phyloP scores from a whole-genome alignment of 2,329 filamentous ascomycete genomes.

The Penicillium sp. region DNA sequence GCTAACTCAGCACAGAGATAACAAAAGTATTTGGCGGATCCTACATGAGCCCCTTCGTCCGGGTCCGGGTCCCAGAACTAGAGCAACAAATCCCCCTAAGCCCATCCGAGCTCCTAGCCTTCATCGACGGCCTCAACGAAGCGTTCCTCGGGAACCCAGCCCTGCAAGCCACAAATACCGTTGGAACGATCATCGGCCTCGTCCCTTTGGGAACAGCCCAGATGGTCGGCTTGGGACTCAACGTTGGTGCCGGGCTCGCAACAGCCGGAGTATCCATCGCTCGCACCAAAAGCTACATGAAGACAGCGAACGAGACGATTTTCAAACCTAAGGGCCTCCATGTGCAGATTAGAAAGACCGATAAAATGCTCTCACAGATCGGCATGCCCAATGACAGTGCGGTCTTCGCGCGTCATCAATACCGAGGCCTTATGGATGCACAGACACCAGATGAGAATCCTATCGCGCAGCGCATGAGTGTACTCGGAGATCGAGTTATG shows the following conservation, averaged over 20 bases:
- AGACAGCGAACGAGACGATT: conserved; percentile 6
- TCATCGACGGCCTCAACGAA: conserved; percentile 8
- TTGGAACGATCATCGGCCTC: conserved; percentile 1
- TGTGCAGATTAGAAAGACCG: conserved; percentile 3
- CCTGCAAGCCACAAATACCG: neutral
- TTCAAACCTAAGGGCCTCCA: neutral
- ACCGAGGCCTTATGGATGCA: neutral
- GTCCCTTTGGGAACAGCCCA: conserved; percentile 19
- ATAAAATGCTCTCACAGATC: conserved; percentile 3
- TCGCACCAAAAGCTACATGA: conserved; percentile 30
- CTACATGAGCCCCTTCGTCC: conserved; percentile 16
- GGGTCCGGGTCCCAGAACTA: conserved; percentile 10
- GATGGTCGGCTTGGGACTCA: conserved; percentile 18
- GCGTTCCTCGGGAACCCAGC: conserved; percentile 6
- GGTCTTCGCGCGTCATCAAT: neutral
- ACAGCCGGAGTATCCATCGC: conserved; percentile 19
- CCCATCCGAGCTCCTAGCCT: neutral
- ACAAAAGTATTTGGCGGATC: conserved; percentile 5
- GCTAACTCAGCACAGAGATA: conserved; percentile 2
- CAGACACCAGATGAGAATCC: neutral
- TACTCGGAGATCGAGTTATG: conserved; percentile 11
- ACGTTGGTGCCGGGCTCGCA: conserved; percentile 11
- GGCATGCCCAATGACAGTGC: neutral
- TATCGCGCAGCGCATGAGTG: conserved; percentile 6
- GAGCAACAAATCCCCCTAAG: conserved; percentile 4